Percentiles rank a stretch among this genome's conserved stretches.
These are phyloP conservation scores for Solanum bulbocastanum DNA, from an alignment of 257 asterid genomes.

Conservation along the genomic window DNA sequence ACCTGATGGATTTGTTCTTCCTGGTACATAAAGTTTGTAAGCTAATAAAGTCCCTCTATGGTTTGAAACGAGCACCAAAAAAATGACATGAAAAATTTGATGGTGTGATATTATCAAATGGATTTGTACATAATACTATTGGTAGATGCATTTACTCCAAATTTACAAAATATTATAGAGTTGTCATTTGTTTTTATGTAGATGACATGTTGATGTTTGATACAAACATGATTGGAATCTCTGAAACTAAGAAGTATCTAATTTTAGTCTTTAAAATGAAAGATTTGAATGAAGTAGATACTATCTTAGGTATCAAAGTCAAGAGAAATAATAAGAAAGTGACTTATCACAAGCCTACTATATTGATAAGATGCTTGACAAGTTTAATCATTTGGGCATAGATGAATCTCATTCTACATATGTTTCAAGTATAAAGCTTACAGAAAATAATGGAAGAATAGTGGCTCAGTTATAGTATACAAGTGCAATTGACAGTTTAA, in stretches of 20 bases:
- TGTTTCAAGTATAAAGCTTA: too few relatives aligned
- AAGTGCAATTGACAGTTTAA: too few relatives aligned
- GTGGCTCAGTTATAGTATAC: too few relatives aligned
- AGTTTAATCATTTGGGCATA: neutral
- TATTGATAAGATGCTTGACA: neutral
- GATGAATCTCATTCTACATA: too few relatives aligned
- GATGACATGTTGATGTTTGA: neutral
- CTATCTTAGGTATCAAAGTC: neutral
- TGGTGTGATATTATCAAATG: neutral
- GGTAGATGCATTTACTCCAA: neutral
- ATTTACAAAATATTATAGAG: neutral
- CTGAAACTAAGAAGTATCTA: neutral
- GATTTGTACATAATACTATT: neutral
- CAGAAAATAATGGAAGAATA: too few relatives aligned
- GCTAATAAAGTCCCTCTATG: neutral
- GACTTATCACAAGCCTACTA: neutral
- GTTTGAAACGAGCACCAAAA: neutral
- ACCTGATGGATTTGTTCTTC: neutral
- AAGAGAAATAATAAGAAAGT: neutral
- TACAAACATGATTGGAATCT: neutral
- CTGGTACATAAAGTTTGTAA: neutral
- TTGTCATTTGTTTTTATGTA: neutral
- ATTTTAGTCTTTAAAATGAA: neutral
- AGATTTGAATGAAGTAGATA: neutral
- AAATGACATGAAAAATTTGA: neutral